These are phyloP conservation scores for Arthrobotrys iridis DNA, from an alignment of 2,329 filamentous ascomycete species.

Conservation along the genomic window DNA sequence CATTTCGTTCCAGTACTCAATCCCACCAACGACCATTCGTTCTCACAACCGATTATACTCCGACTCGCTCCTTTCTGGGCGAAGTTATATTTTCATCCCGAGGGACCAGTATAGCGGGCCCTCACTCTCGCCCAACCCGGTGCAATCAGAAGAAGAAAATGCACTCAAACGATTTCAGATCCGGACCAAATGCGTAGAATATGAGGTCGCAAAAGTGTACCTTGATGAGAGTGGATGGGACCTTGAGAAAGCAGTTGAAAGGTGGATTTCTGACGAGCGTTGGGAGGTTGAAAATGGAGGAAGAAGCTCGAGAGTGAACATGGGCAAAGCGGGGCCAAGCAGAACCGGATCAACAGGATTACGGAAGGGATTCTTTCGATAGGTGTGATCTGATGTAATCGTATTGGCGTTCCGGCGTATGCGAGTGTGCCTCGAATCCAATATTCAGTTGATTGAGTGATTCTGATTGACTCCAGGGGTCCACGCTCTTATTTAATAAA, in stretches of 20 bases:
- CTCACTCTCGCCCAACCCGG: slow-evolving; percentile 43
- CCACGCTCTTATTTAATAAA: not conserved
- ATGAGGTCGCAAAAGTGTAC: slow-evolving; percentile 55
- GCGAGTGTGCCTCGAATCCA: not conserved
- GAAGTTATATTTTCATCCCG: slow-evolving; percentile 55
- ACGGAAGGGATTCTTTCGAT: slow-evolving; percentile 43
- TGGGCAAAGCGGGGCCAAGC: not conserved
- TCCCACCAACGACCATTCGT: slow-evolving; percentile 46
- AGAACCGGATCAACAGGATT: not conserved
- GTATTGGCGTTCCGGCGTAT: not conserved
- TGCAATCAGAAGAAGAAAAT: slow-evolving; percentile 47
- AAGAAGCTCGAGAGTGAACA: slow-evolving; percentile 24
- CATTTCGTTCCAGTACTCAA: slow-evolving; percentile 54
- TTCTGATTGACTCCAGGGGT: not conserved
- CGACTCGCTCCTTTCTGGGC: slow-evolving; percentile 54
- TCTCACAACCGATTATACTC: slow-evolving; percentile 55
- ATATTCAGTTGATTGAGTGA: not conserved
- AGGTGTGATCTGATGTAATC: not conserved
- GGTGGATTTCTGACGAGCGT: slow-evolving; percentile 54
- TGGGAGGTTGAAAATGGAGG: slow-evolving; percentile 50
- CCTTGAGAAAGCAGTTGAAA: slow-evolving; percentile 53
- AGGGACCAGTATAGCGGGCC: slow-evolving; percentile 45
- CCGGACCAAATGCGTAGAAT: slow-evolving; percentile 56
- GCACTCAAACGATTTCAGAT: slow-evolving; percentile 56
- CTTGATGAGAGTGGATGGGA: slow-evolving; percentile 55